Conservation (phyloP, 257 asterid genomes). For the Solanum corneliomulleri region DNA sequence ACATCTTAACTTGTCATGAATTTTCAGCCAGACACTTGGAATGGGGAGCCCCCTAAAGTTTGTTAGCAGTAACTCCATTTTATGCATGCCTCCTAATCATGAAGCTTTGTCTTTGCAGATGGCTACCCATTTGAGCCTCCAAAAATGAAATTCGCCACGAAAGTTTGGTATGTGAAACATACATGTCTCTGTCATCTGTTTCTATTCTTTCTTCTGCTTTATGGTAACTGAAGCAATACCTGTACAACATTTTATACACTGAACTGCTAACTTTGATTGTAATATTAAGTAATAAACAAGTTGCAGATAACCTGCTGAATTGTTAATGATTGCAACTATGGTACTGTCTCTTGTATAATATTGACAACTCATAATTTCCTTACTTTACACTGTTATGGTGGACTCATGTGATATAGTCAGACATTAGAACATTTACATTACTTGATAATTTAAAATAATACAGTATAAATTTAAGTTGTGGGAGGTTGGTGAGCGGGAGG, state of each 20-base stretch:
- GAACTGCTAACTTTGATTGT: background rate
- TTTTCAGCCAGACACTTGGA: background rate
- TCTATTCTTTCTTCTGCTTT: background rate
- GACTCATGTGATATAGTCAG: background rate
- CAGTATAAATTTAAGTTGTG: background rate
- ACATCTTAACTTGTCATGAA: background rate
- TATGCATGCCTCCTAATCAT: background rate
- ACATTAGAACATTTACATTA: background rate
- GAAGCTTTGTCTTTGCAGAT: constrained; percentile 40
- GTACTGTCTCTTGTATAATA: background rate
- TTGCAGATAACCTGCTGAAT: background rate
- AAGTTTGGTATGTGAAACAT: constrained; percentile 74
- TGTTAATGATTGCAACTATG: background rate
- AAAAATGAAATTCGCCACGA: constrained; percentile 76
- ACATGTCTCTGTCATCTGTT: background rate
- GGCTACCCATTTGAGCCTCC: constrained; percentile 99
- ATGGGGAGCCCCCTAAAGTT: background rate
- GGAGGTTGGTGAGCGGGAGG: background rate
- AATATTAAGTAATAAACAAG: background rate
- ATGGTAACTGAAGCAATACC: background rate
- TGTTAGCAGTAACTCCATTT: background rate
- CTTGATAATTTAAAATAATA: background rate
- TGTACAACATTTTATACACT: background rate
- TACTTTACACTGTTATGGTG: background rate
- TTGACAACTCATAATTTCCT: background rate